A percentile compares a stretch with the other conserved stretches of the same genome.
These are phyloP conservation scores for Termitomyces sp. DNA, from an alignment of 768 basidiomycete genomes.

Conservation along the genomic window DNA sequence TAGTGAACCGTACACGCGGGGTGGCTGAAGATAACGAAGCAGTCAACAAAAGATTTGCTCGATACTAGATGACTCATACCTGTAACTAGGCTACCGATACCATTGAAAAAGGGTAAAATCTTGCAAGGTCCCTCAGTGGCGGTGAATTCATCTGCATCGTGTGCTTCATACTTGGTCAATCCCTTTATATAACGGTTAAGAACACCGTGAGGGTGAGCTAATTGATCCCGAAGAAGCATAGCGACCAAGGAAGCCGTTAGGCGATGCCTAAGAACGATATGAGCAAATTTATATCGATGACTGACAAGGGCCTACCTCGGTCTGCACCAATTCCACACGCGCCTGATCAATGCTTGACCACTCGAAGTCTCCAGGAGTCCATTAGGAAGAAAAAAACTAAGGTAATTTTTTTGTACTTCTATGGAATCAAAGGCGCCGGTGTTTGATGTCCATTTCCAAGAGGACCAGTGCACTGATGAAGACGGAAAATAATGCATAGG, in stretches of 20 bases:
- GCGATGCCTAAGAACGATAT: background rate
- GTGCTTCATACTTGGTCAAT: background rate
- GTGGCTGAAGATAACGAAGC: background rate
- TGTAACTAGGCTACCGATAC: background rate
- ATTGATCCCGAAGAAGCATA: background rate
- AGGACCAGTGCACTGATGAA: background rate
- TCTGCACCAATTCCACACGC: slow-evolving; percentile 5
- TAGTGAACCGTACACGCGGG: background rate
- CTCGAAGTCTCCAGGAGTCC: background rate
- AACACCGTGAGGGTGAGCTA: background rate
- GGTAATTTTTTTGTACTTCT: background rate
- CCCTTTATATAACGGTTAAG: background rate
- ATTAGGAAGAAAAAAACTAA: background rate
- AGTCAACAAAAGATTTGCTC: background rate
- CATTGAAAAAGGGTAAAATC: background rate
- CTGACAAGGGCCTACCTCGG: background rate
- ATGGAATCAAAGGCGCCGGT: background rate
- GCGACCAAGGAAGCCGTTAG: background rate
- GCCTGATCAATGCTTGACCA: background rate
- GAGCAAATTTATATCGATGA: background rate
- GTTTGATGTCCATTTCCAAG: background rate
- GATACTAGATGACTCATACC: background rate
- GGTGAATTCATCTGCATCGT: background rate
- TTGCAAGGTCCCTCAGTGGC: background rate
- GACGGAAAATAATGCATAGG: background rate